Percentiles rank a stretch among this genome's conserved stretches.
Conservation (phyloP, 108 stramenopile species). For the Fragilariopsis cylindrus region DNA sequence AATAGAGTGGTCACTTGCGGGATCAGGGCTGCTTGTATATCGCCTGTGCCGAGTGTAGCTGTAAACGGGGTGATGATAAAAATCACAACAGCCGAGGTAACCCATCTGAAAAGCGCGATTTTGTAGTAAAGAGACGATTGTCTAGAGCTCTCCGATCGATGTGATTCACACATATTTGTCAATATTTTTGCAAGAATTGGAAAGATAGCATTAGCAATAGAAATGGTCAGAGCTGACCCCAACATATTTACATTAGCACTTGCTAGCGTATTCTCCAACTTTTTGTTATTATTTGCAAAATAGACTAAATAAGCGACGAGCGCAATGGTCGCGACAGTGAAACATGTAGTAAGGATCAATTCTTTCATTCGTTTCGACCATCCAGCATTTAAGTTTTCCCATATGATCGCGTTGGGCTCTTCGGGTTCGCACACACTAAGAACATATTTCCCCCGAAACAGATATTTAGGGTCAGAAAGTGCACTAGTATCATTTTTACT, state of each 20-base stretch:
- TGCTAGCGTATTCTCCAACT: background rate
- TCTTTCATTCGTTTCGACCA: conserved; percentile 41
- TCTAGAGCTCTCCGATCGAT: conserved; percentile 64
- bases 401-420: conserved; percentile 78
- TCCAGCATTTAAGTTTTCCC: conserved; percentile 78
- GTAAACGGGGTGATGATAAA: conserved; percentile 84
- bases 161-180: conserved; percentile 59
- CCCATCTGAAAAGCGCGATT: conserved; percentile 74
- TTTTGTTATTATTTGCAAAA: background rate
- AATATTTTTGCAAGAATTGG: conserved; percentile 75
- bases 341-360: conserved; percentile 55
- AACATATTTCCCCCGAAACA: conserved; percentile 53
- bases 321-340: conserved; percentile 47
- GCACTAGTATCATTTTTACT: conserved; percentile 10
- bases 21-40: conserved; percentile 30
- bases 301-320: conserved; percentile 50
- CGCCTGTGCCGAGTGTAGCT: conserved; percentile 18
- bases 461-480: conserved; percentile 24
- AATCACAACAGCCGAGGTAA: conserved; percentile 82
- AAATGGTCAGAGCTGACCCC: conserved; percentile 40
- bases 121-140: conserved; percentile 80
- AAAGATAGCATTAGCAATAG: conserved; percentile 69
- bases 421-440: conserved; percentile 71
- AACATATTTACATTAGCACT: background rate
- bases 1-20: conserved; percentile 43